Base-by-base conservation (phyloP, 805 yeast genomes). In the Cyberlindnera veronae region DNA sequence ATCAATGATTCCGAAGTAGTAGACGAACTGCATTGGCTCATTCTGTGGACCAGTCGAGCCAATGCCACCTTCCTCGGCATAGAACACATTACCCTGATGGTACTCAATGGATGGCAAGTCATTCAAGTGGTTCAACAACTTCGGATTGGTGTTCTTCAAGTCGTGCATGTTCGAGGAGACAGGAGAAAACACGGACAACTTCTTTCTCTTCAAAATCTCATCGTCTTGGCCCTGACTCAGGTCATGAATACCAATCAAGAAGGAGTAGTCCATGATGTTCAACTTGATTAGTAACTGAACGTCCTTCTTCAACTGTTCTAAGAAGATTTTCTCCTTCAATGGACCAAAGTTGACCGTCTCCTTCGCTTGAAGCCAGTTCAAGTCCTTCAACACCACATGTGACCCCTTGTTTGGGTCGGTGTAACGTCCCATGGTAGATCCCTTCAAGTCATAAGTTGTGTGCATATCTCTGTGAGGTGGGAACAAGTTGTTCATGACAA, bases 401-500 rank as follows among this genome's bases (percentile, higher is more conserved):
- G 57, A 60, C 53, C 43, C 55, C 49, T 45, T 58, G 49, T 24
- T 50, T 45, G 41, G 62, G 51, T 63, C 60, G 0, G 83, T 88
- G 47, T 62, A 65, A 50, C 95, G 71, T 3, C 97, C 96, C 69
- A 84, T 73, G 0, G 95, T 77, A 0, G 96, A 88, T 1, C 99
- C 99, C 60, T 93, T 93, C 60, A 93, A 72, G 60, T 93, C 99
- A 62, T 78, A 93, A 30, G 89, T 85, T 30, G 75, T 66, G 60
- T 89, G 95, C 40, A 91, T 81, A 47, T 85, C 93, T 35, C 89
- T 71, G 55, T 86, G 87, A 6, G 97, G 95, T 0, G 99, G 98
- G 64, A 95, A 93, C 35, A 93, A 72, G 57, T 93, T 93, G 68
- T 93, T 93, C 99, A 93, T 93, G 24, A 93, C 96, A 39, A 93